These are phyloP conservation scores for Cryoendolithus antarcticus DNA, from an alignment of 2,329 filamentous ascomycete genomes.

Conservation along the genomic window DNA sequence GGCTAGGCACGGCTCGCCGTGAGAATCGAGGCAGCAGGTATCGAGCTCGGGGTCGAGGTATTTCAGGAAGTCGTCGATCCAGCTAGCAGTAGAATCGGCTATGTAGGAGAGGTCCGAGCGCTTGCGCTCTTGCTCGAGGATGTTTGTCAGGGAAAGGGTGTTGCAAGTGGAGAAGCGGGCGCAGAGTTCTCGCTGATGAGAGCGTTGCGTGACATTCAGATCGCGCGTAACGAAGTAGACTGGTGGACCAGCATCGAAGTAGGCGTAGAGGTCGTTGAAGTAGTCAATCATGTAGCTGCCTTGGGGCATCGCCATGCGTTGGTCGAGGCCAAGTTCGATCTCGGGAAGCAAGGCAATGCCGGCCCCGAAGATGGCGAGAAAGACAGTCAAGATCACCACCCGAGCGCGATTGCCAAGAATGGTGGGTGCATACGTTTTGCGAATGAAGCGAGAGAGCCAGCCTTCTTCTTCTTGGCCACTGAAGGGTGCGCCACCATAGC, in stretches of 20 bases:
- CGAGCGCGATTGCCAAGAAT: slow-evolving; percentile 74
- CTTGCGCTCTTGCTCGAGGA: slow-evolving; percentile 89
- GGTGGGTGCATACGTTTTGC: slow-evolving; percentile 73
- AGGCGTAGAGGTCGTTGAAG: slow-evolving; percentile 90
- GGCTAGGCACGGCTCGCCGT: slow-evolving; percentile 58
- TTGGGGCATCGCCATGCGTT: slow-evolving; percentile 84
- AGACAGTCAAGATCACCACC: slow-evolving; percentile 61
- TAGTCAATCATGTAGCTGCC: slow-evolving; percentile 92
- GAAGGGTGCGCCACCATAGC: slow-evolving; percentile 50
- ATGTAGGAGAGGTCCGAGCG: slow-evolving; percentile 79
- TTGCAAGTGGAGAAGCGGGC: slow-evolving; percentile 85
- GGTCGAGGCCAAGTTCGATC: slow-evolving; percentile 79
- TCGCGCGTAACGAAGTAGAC: slow-evolving; percentile 89
- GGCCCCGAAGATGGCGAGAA: slow-evolving; percentile 77
- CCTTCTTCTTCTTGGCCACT: slow-evolving; percentile 70
- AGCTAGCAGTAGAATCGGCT: slow-evolving; percentile 76
- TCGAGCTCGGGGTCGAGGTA: slow-evolving; percentile 88
- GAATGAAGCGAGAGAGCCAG: slow-evolving; percentile 72
- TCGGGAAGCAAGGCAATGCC: slow-evolving; percentile 74
- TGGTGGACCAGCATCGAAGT: slow-evolving; percentile 81
- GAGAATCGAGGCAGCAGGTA: slow-evolving; percentile 51
- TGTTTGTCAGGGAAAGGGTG: slow-evolving; percentile 69
- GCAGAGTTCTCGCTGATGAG: slow-evolving; percentile 75
- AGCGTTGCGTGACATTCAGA: slow-evolving; percentile 63
- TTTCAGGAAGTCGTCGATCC: slow-evolving; percentile 92